Base-by-base conservation (phyloP, 2,329 filamentous ascomycete genomes). In the Periconia sp. region DNA sequence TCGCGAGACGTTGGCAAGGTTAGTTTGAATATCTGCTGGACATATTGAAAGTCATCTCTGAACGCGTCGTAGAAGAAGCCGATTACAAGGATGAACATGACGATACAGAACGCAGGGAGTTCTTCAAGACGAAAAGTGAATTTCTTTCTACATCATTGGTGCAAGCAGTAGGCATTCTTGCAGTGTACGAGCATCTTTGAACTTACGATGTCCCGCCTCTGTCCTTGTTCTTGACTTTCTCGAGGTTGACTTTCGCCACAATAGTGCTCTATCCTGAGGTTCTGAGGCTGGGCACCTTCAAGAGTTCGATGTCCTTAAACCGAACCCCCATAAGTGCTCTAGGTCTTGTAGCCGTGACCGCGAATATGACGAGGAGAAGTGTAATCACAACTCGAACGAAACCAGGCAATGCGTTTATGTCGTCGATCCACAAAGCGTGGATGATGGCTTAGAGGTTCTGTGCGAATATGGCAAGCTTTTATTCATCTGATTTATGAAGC, bases 381-480 rank as follows among this genome's bases (percentile, higher is more conserved):
- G 37, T 50, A 24, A 59, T 48, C 13, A 56, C 25, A 23, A 56
- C 33, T 37, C 44, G 38, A 22, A 57, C 50, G 39, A 42, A 54
- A 10, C 54, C 37, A 48, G 55, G 29, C 22, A 59, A 48, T n/a
- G 45, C 43, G 36, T 50, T 57, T 11, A 32, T 49, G 33, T 57
- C 35, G 24, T 56, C 40, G 1, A 55, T 47, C 51, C 32, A 54
- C 18, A 56, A 47, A 29, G 44, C 51, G 29, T 57, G 33, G 31
- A 57, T 33, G 34, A 59, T 52, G 21, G 52, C 45, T 24, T 54
- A 59, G 19, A 59, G 45, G 38, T 56, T 48, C 25, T 57, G 33
- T 29, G 57, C 45, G 31, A 41, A 54, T 40, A 59, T 57, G 12
- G 50, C 48, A 45, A 28, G 42, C 54, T 59, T 59, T 41, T 56